phyloP scores from a whole-genome alignment of 2,329 filamentous ascomycete species.

The Harringtonia aguacate region DNA sequence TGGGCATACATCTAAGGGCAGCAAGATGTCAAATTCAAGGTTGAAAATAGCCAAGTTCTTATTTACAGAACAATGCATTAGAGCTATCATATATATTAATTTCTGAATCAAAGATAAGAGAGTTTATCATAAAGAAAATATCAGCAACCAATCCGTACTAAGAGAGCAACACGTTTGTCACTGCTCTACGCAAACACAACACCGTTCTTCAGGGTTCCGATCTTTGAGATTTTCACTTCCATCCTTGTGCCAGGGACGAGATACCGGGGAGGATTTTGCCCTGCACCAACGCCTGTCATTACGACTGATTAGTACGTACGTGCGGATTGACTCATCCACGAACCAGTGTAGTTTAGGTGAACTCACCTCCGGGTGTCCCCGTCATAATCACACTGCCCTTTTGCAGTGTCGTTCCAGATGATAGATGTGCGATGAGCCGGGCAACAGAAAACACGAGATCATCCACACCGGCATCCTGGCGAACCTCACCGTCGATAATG shows the following conservation, averaged over 20 bases:
- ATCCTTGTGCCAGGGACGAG: conserved; percentile 27
- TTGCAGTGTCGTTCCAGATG: conserved; percentile 29
- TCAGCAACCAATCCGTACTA: too few relatives aligned
- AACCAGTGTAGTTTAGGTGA: too few relatives aligned
- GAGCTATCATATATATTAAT: too few relatives aligned
- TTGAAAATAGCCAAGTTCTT: too few relatives aligned
- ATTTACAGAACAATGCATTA: too few relatives aligned
- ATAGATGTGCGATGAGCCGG: conserved; percentile 25
- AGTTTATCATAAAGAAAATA: too few relatives aligned
- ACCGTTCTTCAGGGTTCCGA: conserved; percentile 29
- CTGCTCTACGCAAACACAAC: conserved; percentile 15
- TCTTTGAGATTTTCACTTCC: conserved; percentile 25
- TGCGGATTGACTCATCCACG: too few relatives aligned
- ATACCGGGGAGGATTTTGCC: conserved; percentile 27
- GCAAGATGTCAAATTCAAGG: too few relatives aligned
- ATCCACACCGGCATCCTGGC: conserved; percentile 28
- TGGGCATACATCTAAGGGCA: too few relatives aligned
- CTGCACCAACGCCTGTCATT: conserved; percentile 32
- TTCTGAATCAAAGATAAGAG: too few relatives aligned
- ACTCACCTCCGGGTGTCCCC: conserved; percentile 32
- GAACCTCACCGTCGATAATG: conserved; percentile 32
- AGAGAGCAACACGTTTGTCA: too few relatives aligned
- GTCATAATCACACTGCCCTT: conserved; percentile 35
- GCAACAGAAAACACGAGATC: conserved; percentile 35
- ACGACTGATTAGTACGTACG: too few relatives aligned